These are phyloP conservation scores for Pichia sp. DNA, from an alignment of 1,139 yeast species.

Conservation along the genomic window DNA sequence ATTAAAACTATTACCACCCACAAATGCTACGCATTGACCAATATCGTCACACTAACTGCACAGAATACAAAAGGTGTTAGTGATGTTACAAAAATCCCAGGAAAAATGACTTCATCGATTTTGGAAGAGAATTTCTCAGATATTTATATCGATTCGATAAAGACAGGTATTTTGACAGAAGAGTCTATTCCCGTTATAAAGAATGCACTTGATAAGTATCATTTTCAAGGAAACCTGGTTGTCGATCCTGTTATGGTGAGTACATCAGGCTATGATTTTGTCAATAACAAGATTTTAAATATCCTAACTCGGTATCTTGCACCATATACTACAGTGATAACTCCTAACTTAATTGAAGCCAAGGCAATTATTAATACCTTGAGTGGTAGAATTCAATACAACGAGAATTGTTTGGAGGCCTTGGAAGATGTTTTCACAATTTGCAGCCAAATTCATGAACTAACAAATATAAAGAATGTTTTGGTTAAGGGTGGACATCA, in stretches of 20 bases:
- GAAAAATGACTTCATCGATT: constrained; percentile 2
- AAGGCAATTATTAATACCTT: constrained; percentile 11
- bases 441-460: not conserved
- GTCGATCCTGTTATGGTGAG: constrained; percentile 19
- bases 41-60: constrained; percentile 78
- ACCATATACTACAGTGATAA: constrained; percentile 6
- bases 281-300: not conserved
- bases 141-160: constrained; percentile 63
- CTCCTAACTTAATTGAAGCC: constrained; percentile 17
- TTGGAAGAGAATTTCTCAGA: constrained; percentile 13
- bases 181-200: constrained; percentile 39
- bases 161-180: constrained; percentile 77
- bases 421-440: not conserved
- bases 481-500: constrained; percentile 21
- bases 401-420: not conserved
- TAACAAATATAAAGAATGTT: constrained; percentile 13
- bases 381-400: not conserved
- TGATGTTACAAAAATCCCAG: constrained; percentile 20
- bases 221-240: constrained; percentile 28
- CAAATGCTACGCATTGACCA: constrained; percentile 74
- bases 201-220: constrained; percentile 35
- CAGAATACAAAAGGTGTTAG: constrained; percentile 68
- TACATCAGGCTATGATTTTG: constrained; percentile 15
- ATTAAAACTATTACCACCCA: constrained; percentile 77
- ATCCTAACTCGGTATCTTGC: not conserved